Percentiles rank a stretch among this genome's conserved stretches.
These are phyloP conservation scores for Didymella sp. DNA, from an alignment of 2,329 filamentous ascomycete genomes.

Conservation along the genomic window DNA sequence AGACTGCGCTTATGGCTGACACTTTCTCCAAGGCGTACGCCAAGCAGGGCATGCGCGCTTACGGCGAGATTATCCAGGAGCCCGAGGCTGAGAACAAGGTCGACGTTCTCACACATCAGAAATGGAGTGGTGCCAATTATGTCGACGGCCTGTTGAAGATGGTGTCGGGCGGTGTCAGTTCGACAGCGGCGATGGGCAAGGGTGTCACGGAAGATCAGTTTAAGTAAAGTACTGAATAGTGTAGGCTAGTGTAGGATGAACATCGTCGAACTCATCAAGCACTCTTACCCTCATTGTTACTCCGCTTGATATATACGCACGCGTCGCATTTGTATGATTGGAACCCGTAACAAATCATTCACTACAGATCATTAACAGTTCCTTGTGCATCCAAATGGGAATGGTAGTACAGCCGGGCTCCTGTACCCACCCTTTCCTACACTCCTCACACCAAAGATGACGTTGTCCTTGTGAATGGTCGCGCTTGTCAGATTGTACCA, in stretches of 20 bases:
- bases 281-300: no score
- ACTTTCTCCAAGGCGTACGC: slow-evolving; percentile 85
- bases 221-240: slow-evolving; percentile 52
- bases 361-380: slow-evolving; percentile 17
- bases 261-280: not conserved
- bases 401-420: slow-evolving; percentile 55
- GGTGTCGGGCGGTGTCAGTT: slow-evolving; percentile 91
- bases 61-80: slow-evolving; percentile 96
- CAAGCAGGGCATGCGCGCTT: slow-evolving; percentile 88
- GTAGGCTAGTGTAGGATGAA: not conserved
- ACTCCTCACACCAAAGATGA: slow-evolving; percentile 61
- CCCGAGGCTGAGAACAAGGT: slow-evolving; percentile 91
- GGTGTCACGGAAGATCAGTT: slow-evolving; percentile 99
- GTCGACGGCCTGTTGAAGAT: slow-evolving; percentile 96
- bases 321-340: no score
- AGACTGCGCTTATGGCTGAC: slow-evolving; percentile 89
- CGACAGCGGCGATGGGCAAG: slow-evolving; percentile 94
- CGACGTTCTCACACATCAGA: slow-evolving; percentile 98
- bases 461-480: slow-evolving; percentile 61
- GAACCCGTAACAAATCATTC: no score
- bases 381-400: slow-evolving; percentile 38
- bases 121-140: slow-evolving; percentile 96
- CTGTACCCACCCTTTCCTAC: slow-evolving; percentile 56
- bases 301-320: no score
- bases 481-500: slow-evolving; percentile 52